Evolutionary conservation across 2,329 filamentous ascomycete genomes (phyloP), one percentile per base, ranked within the genome.

Genomic region (Teratosphaeria gauchensis): DNA sequence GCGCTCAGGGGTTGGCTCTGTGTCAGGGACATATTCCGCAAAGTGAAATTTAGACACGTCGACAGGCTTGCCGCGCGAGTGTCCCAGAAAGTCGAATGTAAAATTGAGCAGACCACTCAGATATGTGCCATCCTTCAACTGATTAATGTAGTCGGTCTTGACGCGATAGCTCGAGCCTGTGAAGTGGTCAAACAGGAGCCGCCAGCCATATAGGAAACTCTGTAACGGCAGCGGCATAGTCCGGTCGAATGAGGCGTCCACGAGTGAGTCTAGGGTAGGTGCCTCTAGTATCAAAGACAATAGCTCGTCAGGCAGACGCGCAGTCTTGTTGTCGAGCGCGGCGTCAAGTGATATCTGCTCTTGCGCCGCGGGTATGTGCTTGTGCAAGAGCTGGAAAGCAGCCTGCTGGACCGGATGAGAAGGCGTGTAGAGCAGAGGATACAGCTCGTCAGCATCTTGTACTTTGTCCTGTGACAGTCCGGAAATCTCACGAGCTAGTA

Each of bases 161-260:
- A 97, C 84, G 66, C 90, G 90, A 72, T 89, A 87, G 0, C 92
- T 73, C 14, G 52, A 31, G 5, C 71, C 69, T 14, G 61, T 61
- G 69, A 92, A 95, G 52, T 92, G 87, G 65, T 95, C 90, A 69
- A 95, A 97, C 0, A 96, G 81, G 1, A 97, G 79, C 63, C 89
- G 84, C 94, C 94, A 99, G 11, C 90, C 88, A 31, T 96, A 78
- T 2, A 99, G 79, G 68, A 96, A 99, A 9, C 86, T 84, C 56
- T 90, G 84, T 54, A 96, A 78, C 0, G 82, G 70, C 0, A 84
- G 76, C 11, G 90, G 90, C 66, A 92, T 88, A 35, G 71, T 76
- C 16, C 82, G 78, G 4, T 85, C 80, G 24, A 91, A 84, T 38
- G 81, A 77, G 8, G 86, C 82, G 53, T 88, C 84, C 0, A 82